Evolutionary conservation across 306 rosid genomes (phyloP).

Genomic region (Vachellia collinsii): DNA sequence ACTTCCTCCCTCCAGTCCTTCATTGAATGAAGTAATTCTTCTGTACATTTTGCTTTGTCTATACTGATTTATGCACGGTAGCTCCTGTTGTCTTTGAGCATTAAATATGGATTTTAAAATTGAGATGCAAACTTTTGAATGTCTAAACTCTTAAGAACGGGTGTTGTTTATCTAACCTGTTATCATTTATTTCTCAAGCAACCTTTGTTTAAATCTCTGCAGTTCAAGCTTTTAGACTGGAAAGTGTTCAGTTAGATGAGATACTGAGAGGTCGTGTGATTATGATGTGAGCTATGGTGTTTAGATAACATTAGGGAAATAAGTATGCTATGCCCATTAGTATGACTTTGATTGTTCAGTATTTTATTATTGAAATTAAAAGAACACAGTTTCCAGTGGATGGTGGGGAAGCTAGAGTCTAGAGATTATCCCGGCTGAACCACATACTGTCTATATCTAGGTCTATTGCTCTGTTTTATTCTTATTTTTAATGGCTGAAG

Average conservation of each 20-base stretch:
- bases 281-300: slow-evolving; percentile 8
- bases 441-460: slow-evolving; percentile 12
- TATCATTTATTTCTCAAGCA: not conserved
- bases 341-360: not conserved
- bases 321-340: not conserved
- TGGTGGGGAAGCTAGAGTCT: slow-evolving; percentile 14
- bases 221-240: slow-evolving; percentile 10
- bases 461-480: slow-evolving; percentile 7
- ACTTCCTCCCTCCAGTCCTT: not conserved
- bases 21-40: not conserved
- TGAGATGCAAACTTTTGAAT: not conserved
- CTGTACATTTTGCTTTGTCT: slow-evolving; percentile 21
- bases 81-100: not conserved
- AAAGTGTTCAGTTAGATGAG: slow-evolving; percentile 25
- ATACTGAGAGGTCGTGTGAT: slow-evolving; percentile 10
- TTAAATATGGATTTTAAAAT: not conserved
- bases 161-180: not conserved
- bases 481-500: not conserved
- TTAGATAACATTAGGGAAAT: slow-evolving; percentile 14
- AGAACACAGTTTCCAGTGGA: not conserved
- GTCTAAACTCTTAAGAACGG: not conserved
- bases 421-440: slow-evolving; percentile 11
- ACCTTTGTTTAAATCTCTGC: slow-evolving; percentile 8
- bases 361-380: not conserved
- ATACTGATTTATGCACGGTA: slow-evolving; percentile 1